Percentiles rank a stretch among this genome's conserved stretches.
Evolutionary conservation across 2,329 filamentous ascomycete species (phyloP).

Genomic region (Apiospora aurea): DNA sequence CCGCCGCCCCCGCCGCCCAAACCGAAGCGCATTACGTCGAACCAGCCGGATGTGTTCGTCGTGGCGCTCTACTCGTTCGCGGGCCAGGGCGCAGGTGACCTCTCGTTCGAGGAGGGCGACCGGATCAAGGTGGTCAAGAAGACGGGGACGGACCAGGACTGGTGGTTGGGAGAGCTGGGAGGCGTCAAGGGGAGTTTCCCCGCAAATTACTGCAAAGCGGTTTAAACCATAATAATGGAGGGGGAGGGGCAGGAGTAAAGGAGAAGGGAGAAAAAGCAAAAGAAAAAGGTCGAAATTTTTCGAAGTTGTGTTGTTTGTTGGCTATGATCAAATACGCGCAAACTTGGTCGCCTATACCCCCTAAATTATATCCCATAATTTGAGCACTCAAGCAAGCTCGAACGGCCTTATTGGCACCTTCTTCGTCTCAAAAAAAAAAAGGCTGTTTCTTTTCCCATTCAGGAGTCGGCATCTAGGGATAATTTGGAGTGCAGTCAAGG

Average conservation of each 20-base stretch:
- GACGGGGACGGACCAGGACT: conserved; percentile 82
- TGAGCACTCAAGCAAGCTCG: background rate
- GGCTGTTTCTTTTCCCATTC: background rate
- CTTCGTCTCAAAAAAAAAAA: background rate
- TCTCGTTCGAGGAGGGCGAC: conserved; percentile 80
- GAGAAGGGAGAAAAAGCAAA: background rate
- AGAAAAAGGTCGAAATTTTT: background rate
- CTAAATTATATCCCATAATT: background rate
- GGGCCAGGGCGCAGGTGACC: conserved; percentile 72
- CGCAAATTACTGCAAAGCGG: conserved; percentile 76
- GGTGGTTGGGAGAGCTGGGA: conserved; percentile 83
- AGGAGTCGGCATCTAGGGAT: background rate
- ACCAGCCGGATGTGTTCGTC: conserved; percentile 62
- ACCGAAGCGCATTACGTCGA: conserved; percentile 62
- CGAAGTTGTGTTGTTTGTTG: background rate
- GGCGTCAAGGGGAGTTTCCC: conserved; percentile 78
- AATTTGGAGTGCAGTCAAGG: background rate
- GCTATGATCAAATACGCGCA: background rate
- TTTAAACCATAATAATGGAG: conserved; percentile 30
- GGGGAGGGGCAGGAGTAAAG: background rate
- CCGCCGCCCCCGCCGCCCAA: conserved; percentile 78
- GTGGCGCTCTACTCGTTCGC: conserved; percentile 79
- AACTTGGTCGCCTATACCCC: background rate
- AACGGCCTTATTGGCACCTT: background rate
- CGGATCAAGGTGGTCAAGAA: conserved; percentile 79